Conservation (phyloP, 179 eudicot genomes). For the Silene vulgaris region DNA sequence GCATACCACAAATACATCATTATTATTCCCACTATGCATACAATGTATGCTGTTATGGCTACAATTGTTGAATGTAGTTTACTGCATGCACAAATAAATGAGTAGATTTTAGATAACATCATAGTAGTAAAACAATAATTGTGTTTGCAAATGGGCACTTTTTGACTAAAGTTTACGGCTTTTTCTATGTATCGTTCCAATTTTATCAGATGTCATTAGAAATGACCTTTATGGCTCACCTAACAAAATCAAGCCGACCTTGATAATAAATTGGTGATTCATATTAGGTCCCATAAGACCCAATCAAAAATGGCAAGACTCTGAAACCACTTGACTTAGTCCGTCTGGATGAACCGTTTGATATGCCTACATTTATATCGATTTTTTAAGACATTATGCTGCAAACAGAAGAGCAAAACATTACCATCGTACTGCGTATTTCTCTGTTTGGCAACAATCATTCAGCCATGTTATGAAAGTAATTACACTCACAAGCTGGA, state of each 20-base stretch:
- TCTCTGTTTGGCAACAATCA: conserved; percentile 58
- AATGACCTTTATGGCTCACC: background rate
- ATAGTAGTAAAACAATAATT: background rate
- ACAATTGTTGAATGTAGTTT: conserved; percentile 47
- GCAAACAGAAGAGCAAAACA: background rate
- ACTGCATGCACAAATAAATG: conserved; percentile 47
- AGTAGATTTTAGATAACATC: conserved; percentile 9
- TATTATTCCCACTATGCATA: conserved; percentile 62
- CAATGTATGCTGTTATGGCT: conserved; percentile 48
- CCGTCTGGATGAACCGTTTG: background rate
- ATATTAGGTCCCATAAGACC: too few relatives aligned
- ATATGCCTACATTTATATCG: too few relatives aligned
- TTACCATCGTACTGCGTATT: conserved; percentile 67
- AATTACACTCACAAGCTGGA: conserved; percentile 77
- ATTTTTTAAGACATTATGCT: background rate
- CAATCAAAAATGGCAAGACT: too few relatives aligned
- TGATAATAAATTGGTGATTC: too few relatives aligned
- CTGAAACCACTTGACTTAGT: too few relatives aligned
- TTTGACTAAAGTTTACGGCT: too few relatives aligned
- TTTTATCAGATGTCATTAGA: background rate
- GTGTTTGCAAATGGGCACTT: background rate
- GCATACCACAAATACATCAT: conserved; percentile 77
- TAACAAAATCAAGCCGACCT: too few relatives aligned
- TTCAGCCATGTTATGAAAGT: conserved; percentile 77
- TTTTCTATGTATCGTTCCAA: background rate